These are phyloP conservation scores for Xylogone sp. DNA, from an alignment of 2,329 filamentous ascomycete species.

Conservation along the genomic window DNA sequence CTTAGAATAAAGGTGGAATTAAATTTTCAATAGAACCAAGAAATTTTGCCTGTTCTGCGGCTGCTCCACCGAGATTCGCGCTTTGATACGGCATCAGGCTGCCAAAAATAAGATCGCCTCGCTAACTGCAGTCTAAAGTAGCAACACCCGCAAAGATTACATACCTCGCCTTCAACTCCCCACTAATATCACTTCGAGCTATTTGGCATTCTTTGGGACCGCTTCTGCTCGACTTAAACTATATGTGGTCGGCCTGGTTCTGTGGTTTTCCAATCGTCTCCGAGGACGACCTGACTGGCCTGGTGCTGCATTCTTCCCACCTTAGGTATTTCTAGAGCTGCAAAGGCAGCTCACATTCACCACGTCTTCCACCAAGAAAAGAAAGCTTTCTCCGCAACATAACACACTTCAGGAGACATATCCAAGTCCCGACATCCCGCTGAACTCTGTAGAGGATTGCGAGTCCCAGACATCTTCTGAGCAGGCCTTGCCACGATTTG, in stretches of 20 bases:
- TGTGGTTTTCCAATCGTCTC: neutral
- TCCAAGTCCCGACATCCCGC: slow-evolving; percentile 24
- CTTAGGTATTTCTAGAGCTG: slow-evolving; percentile 22
- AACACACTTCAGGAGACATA: slow-evolving; percentile 15
- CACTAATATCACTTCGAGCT: neutral
- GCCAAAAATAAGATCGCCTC: neutral
- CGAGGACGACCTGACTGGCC: neutral
- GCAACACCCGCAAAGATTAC: neutral
- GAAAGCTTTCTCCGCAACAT: slow-evolving; percentile 52
- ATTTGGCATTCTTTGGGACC: neutral
- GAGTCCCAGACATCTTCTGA: slow-evolving; percentile 41
- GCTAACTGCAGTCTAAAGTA: neutral
- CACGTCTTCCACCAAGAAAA: slow-evolving; percentile 72
- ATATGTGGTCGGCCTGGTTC: neutral
- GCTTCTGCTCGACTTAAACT: neutral
- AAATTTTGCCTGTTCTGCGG: too few species aligned
- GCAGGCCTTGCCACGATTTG: slow-evolving; percentile 40
- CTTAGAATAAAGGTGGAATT: too few species aligned
- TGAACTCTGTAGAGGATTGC: slow-evolving; percentile 29
- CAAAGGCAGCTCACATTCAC: slow-evolving; percentile 63
- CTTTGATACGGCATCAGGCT: neutral
- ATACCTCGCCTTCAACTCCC: neutral
- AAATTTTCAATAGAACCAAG: too few species aligned
- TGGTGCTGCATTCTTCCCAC: neutral
- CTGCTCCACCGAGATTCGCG: neutral